A percentile compares a stretch with the other conserved stretches of the same genome.
Evolutionary conservation across 805 yeast genomes (phyloP).

Genomic region (Metschnikowia lochheadii): DNA sequence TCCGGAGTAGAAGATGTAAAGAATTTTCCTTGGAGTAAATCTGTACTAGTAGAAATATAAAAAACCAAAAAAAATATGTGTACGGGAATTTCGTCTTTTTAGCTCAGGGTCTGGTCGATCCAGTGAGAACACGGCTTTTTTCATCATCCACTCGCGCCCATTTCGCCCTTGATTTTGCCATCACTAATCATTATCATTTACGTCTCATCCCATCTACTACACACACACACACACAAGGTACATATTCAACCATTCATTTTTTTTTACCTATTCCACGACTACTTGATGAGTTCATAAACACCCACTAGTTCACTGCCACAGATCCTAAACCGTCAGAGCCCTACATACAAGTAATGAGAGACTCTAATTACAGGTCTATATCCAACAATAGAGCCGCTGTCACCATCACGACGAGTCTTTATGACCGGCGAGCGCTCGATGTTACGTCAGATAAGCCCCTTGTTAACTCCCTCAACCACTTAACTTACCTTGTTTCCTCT

Average conservation of each 20-base stretch:
- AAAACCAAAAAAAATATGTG: not conserved
- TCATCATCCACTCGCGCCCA: constrained; percentile 4
- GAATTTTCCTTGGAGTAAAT: not conserved
- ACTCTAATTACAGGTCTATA: constrained; percentile 78
- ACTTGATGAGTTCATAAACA: constrained; percentile 1
- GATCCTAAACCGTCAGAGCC: not conserved
- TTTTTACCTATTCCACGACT: not conserved
- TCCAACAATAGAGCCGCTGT: constrained; percentile 86
- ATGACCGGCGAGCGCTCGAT: constrained; percentile 90
- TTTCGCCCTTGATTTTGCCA: constrained; percentile 4
- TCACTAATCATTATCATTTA: not conserved
- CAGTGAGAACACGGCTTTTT: not conserved
- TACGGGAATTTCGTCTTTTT: not conserved
- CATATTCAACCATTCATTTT: not conserved
- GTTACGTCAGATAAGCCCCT: constrained; percentile 85
- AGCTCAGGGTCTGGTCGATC: not conserved
- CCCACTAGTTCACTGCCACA: not conserved
- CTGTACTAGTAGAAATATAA: not conserved
- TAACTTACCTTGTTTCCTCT: constrained; percentile 81
- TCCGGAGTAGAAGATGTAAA: not conserved
- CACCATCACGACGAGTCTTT: constrained; percentile 79
- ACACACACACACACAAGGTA: not conserved
- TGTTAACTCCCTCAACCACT: constrained; percentile 85
- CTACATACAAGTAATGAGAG: constrained; percentile 49
- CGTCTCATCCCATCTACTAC: not conserved